Evolutionary conservation across 2,329 filamentous ascomycete genomes (phyloP).

Genomic region (Trematosphaeria pertusa): DNA sequence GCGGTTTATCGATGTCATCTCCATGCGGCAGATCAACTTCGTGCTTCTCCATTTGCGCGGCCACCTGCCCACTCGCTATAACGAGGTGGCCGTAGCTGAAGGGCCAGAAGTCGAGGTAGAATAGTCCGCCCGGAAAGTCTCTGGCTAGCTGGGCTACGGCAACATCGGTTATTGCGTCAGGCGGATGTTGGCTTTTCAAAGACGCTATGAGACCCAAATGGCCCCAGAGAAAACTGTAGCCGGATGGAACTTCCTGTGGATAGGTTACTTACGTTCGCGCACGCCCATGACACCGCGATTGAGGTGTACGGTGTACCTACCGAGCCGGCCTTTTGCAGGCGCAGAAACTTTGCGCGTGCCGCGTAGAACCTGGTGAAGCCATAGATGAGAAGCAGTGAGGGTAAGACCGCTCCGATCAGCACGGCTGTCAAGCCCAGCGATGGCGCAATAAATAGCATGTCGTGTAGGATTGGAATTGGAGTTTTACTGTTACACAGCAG

Average conservation of each 20-base stretch:
- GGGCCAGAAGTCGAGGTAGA: not conserved
- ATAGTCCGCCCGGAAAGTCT: not conserved
- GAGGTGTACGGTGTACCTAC: not conserved
- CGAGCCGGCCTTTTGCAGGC: not conserved
- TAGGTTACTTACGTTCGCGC: not conserved
- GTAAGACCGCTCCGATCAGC: not conserved
- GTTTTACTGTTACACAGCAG: no score
- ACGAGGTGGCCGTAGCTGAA: not conserved
- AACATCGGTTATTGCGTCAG: not conserved
- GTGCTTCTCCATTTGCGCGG: not conserved
- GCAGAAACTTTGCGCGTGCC: not conserved
- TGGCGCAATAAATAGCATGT: no score
- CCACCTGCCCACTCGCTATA: not conserved
- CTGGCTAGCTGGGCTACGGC: not conserved
- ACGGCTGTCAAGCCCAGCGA: no score
- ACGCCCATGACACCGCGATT: no score
- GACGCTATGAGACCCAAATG: no score
- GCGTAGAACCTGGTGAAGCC: not conserved
- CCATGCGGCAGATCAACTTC: constrained; percentile 4
- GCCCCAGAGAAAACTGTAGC: not conserved
- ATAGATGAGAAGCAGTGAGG: not conserved
- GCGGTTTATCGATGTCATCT: constrained; percentile 1
- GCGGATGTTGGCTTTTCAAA: not conserved
- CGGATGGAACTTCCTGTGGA: not conserved
- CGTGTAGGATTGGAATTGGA: no score